Evolutionary conservation across 2,329 filamentous ascomycete species (phyloP), one percentile per base, ranked within the genome.

Genomic region (Atkinsonella texensis): DNA sequence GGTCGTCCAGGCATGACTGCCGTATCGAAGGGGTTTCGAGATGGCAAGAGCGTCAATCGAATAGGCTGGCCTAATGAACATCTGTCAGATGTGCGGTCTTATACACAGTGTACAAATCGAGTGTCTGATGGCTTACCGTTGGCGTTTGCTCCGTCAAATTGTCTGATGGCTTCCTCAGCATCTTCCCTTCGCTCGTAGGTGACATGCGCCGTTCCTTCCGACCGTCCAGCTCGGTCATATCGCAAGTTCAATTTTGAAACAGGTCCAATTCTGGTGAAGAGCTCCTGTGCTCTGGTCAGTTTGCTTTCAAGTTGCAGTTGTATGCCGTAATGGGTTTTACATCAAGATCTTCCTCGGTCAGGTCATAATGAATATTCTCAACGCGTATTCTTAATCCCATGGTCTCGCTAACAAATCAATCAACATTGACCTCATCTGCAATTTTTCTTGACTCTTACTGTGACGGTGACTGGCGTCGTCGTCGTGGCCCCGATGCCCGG

Each of bases 311-410:
- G 42, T 40, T 17, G 18, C 38, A 40, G 33, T 17, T 43, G 28
- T 17, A 11, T 11, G 20, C 23, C 12, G 10, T 28, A 39, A 17
- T 15, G 38, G 33, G 10, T 47, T 69, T 52, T 70, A 94, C 89
- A 62, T 86, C 79, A 50, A 95, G 76, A 63, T 95, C 90, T 39
- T 84, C 83, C 66, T 91, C 82, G 12, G 85, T 90, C 56, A 96
- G 76, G 54, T 96, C 90, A 67, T 95, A 96, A 67, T 96, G 90
- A 53, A 96, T 73, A 65, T 95, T 95, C 55, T 94, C 88, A 55
- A 95, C 84, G 57, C 84, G 84, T 58, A 96, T 69, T 68, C 88
- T 91, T 45, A 83, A 75, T 59, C 83, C 82, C 52, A 71, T 70
- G 32, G 70, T 63, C 38, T 78, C 74, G 61, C 80, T 80, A 57